Percentiles rank a stretch among this genome's conserved stretches.
phyloP scores from a whole-genome alignment of 1,139 yeast species.

The Kodamaea fungicola region DNA sequence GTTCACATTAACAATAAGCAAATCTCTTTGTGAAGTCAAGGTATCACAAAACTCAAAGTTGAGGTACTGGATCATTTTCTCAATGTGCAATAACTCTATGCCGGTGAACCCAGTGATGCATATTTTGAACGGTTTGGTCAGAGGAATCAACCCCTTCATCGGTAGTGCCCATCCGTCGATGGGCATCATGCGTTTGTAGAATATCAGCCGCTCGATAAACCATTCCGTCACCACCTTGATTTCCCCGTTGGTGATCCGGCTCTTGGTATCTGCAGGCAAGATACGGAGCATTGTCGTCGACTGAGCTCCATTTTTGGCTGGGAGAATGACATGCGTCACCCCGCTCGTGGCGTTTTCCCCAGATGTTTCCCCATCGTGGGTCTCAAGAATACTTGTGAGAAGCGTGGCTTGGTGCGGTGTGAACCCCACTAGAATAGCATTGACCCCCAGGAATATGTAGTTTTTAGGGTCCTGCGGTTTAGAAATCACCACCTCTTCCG shows the following conservation, averaged over 20 bases:
- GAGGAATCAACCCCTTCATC: conserved; percentile 36
- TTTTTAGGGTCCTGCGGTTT: conserved; percentile 5
- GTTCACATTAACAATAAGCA: conserved; percentile 61
- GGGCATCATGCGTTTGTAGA: conserved; percentile 50
- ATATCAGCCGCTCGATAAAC: conserved; percentile 78
- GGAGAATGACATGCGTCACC: conserved; percentile 40
- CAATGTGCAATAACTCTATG: conserved; percentile 72
- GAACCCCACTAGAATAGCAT: conserved; percentile 40
- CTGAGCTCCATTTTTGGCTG: conserved; percentile 33
- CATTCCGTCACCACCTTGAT: conserved; percentile 65
- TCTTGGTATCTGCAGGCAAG: conserved; percentile 21
- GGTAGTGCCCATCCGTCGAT: conserved; percentile 77
- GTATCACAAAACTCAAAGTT: conserved; percentile 50
- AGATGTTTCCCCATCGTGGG: conserved; percentile 39
- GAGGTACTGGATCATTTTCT: conserved; percentile 54
- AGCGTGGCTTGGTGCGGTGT: conserved; percentile 27
- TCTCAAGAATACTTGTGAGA: conserved; percentile 33
- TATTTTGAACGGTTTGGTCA: conserved; percentile 41
- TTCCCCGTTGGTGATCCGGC: conserved; percentile 20
- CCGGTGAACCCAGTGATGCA: conserved; percentile 83
- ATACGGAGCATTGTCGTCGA: conserved; percentile 22
- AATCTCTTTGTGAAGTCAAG: conserved; percentile 55
- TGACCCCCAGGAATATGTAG: conserved; percentile 31
- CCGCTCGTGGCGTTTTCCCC: conserved; percentile 18
- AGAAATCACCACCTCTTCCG: neutral